Conservation (phyloP, 179 eudicot species). For the Gypsophila paniculata region DNA sequence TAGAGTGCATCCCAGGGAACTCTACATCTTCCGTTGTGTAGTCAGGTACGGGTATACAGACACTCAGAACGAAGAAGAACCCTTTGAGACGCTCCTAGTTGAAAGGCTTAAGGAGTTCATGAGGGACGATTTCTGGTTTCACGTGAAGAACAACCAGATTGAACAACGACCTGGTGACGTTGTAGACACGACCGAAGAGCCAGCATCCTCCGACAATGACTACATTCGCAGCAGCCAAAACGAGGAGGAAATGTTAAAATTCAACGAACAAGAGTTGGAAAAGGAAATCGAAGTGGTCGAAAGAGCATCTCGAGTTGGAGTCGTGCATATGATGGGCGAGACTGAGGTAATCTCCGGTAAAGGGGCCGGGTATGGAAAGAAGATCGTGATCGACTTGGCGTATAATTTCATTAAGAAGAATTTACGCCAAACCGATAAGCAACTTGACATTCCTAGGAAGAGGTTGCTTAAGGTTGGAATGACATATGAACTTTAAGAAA, state of each 20-base stretch:
- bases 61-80: constrained; percentile 37
- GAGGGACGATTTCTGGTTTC: constrained; percentile 34
- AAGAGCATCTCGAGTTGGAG: constrained; percentile 39
- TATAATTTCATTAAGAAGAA: constrained; percentile 59
- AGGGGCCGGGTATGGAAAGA: constrained; percentile 48
- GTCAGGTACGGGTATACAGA: constrained; percentile 74
- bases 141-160: background rate
- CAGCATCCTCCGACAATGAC: background rate
- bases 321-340: constrained; percentile 69
- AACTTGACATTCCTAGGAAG: constrained; percentile 57
- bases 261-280: constrained; percentile 22
- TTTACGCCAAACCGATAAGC: constrained; percentile 43
- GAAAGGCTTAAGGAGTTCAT: constrained; percentile 53
- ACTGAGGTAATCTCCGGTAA: constrained; percentile 48
- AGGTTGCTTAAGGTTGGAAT: constrained; percentile 72
- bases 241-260: background rate
- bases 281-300: constrained; percentile 45
- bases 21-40: constrained; percentile 57
- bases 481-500: constrained; percentile 61
- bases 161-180: background rate
- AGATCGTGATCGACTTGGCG: constrained; percentile 50
- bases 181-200: background rate
- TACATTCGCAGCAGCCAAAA: background rate
- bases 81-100: constrained; percentile 47
- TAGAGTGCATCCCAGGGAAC: constrained; percentile 50